A percentile compares a stretch with the other conserved stretches of the same genome.
Conservation (phyloP, 257 asterid species). For the Salvia miltiorrhiza region DNA sequence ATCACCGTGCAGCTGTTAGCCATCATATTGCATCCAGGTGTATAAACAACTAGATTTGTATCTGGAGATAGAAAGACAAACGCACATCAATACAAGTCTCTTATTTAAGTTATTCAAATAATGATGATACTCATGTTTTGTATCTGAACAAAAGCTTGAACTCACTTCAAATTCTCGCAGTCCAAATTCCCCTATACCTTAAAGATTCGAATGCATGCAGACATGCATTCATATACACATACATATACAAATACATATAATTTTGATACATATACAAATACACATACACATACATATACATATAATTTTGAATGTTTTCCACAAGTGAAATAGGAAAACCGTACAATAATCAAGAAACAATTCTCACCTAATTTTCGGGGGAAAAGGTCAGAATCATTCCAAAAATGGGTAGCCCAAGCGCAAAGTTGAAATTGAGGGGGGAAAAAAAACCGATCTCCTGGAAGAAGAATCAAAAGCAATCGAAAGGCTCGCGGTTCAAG, state of each 20-base stretch:
- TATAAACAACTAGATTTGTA: neutral
- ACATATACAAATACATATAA: too few relatives aligned
- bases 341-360: neutral
- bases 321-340: neutral
- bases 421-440: neutral
- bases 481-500: slow-evolving; percentile 9
- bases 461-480: slow-evolving; percentile 12
- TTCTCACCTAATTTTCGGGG: slow-evolving; percentile 28
- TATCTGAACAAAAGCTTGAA: neutral
- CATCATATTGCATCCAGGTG: slow-evolving; percentile 33
- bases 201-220: neutral
- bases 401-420: neutral
- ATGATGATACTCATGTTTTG: neutral
- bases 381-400: slow-evolving; percentile 8
- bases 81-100: neutral
- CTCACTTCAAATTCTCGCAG: neutral
- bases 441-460: neutral
- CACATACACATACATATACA: neutral
- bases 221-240: too few relatives aligned
- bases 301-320: neutral
- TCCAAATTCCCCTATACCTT: neutral
- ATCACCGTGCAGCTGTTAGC: slow-evolving; percentile 34
- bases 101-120: neutral
- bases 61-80: slow-evolving; percentile 17
- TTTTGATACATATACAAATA: too few relatives aligned